Evolutionary conservation across 805 yeast genomes (phyloP), one percentile per base, ranked within the genome.

Genomic region (Cyberlindnera nakhonratchasimensis): DNA sequence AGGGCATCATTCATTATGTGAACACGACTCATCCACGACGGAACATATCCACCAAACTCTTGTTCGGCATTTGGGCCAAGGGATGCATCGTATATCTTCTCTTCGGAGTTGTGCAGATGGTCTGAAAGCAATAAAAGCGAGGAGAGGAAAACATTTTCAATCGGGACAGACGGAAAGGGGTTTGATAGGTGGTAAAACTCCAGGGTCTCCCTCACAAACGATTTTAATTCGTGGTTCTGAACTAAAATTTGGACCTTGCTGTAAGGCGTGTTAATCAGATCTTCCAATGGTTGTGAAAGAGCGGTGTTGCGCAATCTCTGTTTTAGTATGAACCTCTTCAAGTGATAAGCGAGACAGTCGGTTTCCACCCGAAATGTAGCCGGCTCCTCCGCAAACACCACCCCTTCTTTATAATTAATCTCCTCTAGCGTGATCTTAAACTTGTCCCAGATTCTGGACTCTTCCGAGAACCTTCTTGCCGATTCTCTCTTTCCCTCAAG

Each of bases 401-500:
- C 4, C 5, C 16, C 30, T 14, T 14, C 18, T 14, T 4, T 18
- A 28, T 25, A 17, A n/a, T 20, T 31, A 40, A 29, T 20, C 2
- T 25, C 32, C 23, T 8, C 25, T 23, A 41, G 11, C 19, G 29
- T 17, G 20, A 34, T 25, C 23, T 31, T 42, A 26, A 30, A 43
- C 18, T 28, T 12, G 6, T 14, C 14, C 46, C 46, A 43, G 5
- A 43, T 21, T 20, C 29, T 30, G 16, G 21, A 10, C 21, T 43
- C 37, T 20, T 31, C 46, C 4, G 36, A 28, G 20, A 43, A 43
- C 17, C 46, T 29, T n/a, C 46, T 20, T 11, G 46, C 46, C 2
- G 37, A 34, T 18, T 43, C 46, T 20, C 43, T 38, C 24, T 38
- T 33, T 20, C 34, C 41, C 10, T 33, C 42, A 4, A 42, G 8